phyloP scores from a whole-genome alignment of 2,329 filamentous ascomycete genomes.

The Zasmidium citrigriseum region DNA sequence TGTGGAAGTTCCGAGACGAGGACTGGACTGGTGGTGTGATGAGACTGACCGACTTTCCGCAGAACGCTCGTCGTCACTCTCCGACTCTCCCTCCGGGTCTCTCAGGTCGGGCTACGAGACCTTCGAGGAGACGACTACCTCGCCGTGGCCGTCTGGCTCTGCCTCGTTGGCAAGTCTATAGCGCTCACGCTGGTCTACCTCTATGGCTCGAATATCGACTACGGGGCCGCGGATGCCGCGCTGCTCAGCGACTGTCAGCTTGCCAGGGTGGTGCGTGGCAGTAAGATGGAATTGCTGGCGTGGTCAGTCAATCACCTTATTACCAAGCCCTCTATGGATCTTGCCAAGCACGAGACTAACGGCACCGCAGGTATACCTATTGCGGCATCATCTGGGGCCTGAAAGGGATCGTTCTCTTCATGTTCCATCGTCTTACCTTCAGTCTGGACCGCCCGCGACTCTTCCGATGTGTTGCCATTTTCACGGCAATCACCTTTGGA shows the following conservation, averaged over 20 bases:
- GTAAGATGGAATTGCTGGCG: conserved; percentile 8
- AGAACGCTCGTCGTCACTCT: conserved; percentile 2
- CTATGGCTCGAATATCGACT: conserved; percentile 10
- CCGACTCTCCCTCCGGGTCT: not conserved
- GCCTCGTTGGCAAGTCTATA: not conserved
- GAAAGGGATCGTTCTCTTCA: conserved; percentile 11
- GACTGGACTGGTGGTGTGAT: not conserved
- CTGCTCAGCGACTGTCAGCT: conserved; percentile 4
- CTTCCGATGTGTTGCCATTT: conserved; percentile 30
- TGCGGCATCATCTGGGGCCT: conserved; percentile 9
- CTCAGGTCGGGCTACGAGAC: not conserved
- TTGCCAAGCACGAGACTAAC: not conserved
- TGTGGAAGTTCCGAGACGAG: not conserved
- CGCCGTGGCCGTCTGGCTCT: not conserved
- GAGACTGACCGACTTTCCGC: not conserved
- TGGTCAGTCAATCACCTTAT: not conserved
- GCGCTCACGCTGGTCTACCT: conserved; percentile 2
- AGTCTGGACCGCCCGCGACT: conserved; percentile 30
- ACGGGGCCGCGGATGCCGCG: not conserved
- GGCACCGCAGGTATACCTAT: conserved; percentile 4
- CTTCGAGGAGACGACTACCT: not conserved
- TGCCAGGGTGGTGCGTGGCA: conserved; percentile 1
- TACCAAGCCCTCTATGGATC: not conserved
- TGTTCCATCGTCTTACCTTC: conserved; percentile 33
- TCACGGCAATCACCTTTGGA: conserved; percentile 29